Base-by-base conservation (phyloP, 305 asterid genomes). In the Andrographis paniculata region DNA sequence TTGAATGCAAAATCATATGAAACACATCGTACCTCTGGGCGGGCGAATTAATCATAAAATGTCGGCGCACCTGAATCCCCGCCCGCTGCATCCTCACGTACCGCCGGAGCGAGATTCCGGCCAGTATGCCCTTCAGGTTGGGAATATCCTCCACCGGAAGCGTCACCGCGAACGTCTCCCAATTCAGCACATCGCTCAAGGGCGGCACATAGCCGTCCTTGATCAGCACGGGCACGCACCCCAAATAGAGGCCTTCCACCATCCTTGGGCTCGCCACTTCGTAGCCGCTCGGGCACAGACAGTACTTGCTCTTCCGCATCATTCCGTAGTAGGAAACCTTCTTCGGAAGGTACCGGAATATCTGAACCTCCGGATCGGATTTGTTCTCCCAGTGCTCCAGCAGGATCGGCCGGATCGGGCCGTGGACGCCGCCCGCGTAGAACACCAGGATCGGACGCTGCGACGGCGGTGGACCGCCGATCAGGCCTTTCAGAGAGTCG, bases 211-310 rank as follows among this genome's bases (percentile, higher is more conserved):
- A 83, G 1, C 51, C 61, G 20, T 80, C 85, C 67, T 79, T 79
- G 35, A 83, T 80, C 6, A 79, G 53, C 2, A 84, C 93, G 2
- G 93, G 86, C 0, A 84, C 88, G 46, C 95, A 84, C 0, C 95
- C 95, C 66, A 58, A 14, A 43, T 84, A 80, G 0, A 84, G 71
- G 14, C 82, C 88, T 56, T 84, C 93, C 20, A 80, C 88, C 84
- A 75, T 78, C 54, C 92, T 71, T 4, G 94, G 94, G 58, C 92
- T 83, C 0, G 94, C 94, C 24, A 83, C 94, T 61, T 83, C 93
- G 49, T 71, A 80, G 9, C 93, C 88, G 46, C 95, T 84, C 0
- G 95, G 85, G 64, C 93, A 80, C 3, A 84, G 66, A 71, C 95
- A 84, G 45, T 73, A 84, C 15, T 55, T 61, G 61, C 86, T 74